These are phyloP conservation scores for Castanea mollissima DNA, from an alignment of 306 rosid species.

Conservation along the genomic window DNA sequence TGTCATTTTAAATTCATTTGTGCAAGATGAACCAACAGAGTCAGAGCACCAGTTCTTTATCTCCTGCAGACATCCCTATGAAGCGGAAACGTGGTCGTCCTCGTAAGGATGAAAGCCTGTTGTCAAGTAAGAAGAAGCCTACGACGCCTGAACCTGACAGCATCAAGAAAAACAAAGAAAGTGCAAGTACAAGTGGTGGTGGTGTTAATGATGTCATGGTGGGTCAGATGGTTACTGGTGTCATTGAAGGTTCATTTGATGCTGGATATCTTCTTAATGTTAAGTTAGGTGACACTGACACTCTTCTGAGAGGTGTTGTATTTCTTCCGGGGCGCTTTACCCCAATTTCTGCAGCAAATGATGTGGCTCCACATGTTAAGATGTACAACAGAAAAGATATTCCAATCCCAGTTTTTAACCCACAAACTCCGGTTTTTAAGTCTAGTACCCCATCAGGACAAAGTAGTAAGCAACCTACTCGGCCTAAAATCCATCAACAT, in stretches of 20 bases:
- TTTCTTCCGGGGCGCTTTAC: conserved; percentile 43
- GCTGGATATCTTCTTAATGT: conserved; percentile 64
- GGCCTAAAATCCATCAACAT: conserved; percentile 23
- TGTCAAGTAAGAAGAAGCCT: conserved; percentile 17
- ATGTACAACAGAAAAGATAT: conserved; percentile 49
- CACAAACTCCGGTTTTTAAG: conserved; percentile 22
- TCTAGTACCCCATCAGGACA: conserved; percentile 32
- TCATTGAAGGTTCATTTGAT: conserved; percentile 52
- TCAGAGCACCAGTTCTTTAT: conserved; percentile 30
- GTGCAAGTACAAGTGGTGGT: background rate
- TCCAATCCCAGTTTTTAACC: conserved; percentile 34
- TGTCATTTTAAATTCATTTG: conserved; percentile 3
- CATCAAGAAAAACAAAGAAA: conserved; percentile 30
- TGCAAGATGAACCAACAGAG: conserved; percentile 49
- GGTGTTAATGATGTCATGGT: conserved; percentile 37
- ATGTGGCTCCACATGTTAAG: conserved; percentile 48
- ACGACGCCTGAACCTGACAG: conserved; percentile 22
- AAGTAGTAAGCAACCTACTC: conserved; percentile 31
- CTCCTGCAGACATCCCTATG: conserved; percentile 32
- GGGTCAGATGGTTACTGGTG: conserved; percentile 57
- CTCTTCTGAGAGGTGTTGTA: conserved; percentile 51
- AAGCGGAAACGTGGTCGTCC: conserved; percentile 78
- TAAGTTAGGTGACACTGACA: conserved; percentile 34
- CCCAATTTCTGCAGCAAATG: conserved; percentile 53
- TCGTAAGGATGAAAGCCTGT: conserved; percentile 42